Percentiles rank a stretch among this genome's conserved stretches.
These are phyloP conservation scores for Leishmania tarentolae DNA, from an alignment of 208 protist species.

Conservation along the genomic window DNA sequence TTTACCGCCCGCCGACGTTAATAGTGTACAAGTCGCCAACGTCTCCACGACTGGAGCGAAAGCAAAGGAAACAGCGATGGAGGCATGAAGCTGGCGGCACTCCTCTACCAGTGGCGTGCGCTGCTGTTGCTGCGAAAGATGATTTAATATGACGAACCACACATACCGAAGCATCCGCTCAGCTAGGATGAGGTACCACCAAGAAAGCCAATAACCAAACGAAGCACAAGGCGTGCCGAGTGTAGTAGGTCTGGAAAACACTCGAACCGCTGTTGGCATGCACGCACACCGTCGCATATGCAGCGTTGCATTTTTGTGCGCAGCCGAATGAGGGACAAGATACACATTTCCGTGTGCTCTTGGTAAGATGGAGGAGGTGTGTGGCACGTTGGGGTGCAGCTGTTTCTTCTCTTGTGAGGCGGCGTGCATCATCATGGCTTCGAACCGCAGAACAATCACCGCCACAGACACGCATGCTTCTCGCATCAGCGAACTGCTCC, in stretches of 20 bases:
- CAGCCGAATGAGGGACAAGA: not conserved
- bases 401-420: not conserved
- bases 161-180: not conserved
- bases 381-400: not conserved
- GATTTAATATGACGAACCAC: not conserved
- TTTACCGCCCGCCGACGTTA: not conserved
- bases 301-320: not conserved
- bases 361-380: not conserved
- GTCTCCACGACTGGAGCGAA: not conserved
- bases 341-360: not conserved
- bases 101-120: not conserved
- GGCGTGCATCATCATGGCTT: not conserved
- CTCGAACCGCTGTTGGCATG: not conserved
- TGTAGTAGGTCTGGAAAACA: not conserved
- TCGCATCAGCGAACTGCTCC: not conserved
- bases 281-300: not conserved
- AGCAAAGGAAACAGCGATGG: not conserved
- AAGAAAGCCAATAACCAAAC: not conserved
- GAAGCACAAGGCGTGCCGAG: not conserved
- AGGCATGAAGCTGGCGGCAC: not conserved
- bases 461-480: not conserved
- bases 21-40: not conserved
- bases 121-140: not conserved
- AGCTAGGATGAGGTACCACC: not conserved
- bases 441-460: not conserved